Evolutionary conservation across 495 filamentous ascomycete species (phyloP).

Genomic region (Xylaria castorea): DNA sequence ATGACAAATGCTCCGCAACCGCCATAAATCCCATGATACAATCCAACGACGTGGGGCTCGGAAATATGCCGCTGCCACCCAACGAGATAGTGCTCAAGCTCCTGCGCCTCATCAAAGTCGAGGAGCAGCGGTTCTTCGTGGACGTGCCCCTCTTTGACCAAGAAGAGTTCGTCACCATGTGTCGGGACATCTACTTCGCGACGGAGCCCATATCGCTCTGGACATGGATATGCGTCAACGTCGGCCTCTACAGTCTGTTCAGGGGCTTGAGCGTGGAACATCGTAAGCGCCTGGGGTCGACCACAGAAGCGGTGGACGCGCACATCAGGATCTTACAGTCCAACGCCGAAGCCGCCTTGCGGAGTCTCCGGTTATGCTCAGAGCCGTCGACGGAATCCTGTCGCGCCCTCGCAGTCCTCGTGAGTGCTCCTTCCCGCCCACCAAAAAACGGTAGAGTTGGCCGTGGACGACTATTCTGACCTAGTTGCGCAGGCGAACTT

Average conservation of each 20-base stretch:
- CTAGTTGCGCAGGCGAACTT: slow-evolving; percentile 31
- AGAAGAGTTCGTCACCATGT: slow-evolving; percentile 61
- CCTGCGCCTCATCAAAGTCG: slow-evolving; percentile 30
- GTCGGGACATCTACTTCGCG: slow-evolving; percentile 64
- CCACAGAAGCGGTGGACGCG: slow-evolving; percentile 28
- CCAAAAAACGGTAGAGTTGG: background rate
- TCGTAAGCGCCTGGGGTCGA: slow-evolving; percentile 26
- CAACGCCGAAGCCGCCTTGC: slow-evolving; percentile 30
- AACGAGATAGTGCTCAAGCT: slow-evolving; percentile 33
- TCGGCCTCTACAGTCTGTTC: slow-evolving; percentile 63
- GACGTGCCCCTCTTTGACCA: slow-evolving; percentile 46
- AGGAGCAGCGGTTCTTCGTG: slow-evolving; percentile 35
- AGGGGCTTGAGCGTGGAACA: slow-evolving; percentile 35
- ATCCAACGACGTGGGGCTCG: slow-evolving; percentile 19
- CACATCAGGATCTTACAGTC: slow-evolving; percentile 23
- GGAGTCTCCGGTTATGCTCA: slow-evolving; percentile 36
- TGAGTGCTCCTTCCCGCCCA: slow-evolving; percentile 17
- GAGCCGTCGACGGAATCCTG: slow-evolving; percentile 38
- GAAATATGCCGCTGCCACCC: slow-evolving; percentile 32
- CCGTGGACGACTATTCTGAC: background rate
- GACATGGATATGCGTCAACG: slow-evolving; percentile 63
- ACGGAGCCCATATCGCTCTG: slow-evolving; percentile 63
- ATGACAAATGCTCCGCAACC: background rate
- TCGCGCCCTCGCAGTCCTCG: slow-evolving; percentile 36
- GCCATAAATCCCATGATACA: background rate